These are phyloP conservation scores for Thalia dealbata DNA, from an alignment of 176 grass and related monocot species.

Conservation along the genomic window DNA sequence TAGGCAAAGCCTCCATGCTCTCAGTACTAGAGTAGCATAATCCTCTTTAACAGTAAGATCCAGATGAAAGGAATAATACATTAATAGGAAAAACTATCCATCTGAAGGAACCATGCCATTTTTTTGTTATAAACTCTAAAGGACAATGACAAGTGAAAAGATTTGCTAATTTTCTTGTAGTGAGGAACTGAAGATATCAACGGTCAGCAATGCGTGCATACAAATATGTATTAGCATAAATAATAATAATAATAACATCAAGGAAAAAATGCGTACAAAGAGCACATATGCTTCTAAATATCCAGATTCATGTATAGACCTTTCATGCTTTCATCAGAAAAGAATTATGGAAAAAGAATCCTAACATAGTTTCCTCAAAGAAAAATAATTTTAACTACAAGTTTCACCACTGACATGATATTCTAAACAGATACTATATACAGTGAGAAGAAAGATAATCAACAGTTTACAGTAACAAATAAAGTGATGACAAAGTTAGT, in stretches of 20 bases:
- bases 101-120: background rate
- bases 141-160: background rate
- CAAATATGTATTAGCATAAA: background rate
- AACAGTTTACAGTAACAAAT: too few species aligned
- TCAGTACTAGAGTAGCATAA: background rate
- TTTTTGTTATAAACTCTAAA: too few species aligned
- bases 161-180: background rate
- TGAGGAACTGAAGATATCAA: background rate
- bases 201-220: background rate
- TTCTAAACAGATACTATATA: too few species aligned
- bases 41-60: background rate
- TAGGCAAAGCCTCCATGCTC: background rate
- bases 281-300: background rate
- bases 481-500: too few species aligned
- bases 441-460: too few species aligned
- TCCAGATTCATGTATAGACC: background rate
- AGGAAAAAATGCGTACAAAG: background rate
- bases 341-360: background rate
- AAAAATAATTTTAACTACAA: background rate
- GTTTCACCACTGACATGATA: too few species aligned
- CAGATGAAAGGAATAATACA: background rate
- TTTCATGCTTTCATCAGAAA: background rate
- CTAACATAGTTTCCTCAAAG: background rate
- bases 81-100: background rate
- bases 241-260: background rate